Percentiles rank a stretch among this genome's conserved stretches.
These are phyloP conservation scores for Waltergamsia citrina DNA, from an alignment of 2,329 filamentous ascomycete species.

Conservation along the genomic window DNA sequence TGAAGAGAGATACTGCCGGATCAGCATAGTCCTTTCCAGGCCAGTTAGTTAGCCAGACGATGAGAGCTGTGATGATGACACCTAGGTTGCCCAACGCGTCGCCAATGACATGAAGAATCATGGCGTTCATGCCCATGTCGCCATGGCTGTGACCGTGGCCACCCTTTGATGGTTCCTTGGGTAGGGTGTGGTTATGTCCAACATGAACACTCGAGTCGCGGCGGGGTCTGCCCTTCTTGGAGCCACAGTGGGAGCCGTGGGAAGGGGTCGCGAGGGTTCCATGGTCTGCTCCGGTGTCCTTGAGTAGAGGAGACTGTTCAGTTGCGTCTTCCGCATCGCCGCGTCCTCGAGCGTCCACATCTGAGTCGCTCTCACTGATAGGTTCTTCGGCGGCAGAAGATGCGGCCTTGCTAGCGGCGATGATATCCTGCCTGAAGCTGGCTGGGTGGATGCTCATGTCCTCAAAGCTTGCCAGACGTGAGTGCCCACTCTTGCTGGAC, in stretches of 20 bases:
- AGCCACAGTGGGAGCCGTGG: slow-evolving; percentile 7
- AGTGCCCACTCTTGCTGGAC: slow-evolving; percentile 39
- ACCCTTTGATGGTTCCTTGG: slow-evolving; percentile 49
- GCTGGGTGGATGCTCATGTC: slow-evolving; percentile 82
- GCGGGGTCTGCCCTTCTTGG: slow-evolving; percentile 18
- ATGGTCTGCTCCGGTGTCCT: slow-evolving; percentile 21
- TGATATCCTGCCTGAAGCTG: slow-evolving; percentile 86
- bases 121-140: slow-evolving; percentile 92
- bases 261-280: slow-evolving; percentile 17
- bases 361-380: slow-evolving; percentile 30
- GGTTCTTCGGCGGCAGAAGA: slow-evolving; percentile 37
- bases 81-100: slow-evolving; percentile 82
- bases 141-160: slow-evolving; percentile 69
- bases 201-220: slow-evolving; percentile 51
- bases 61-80: slow-evolving; percentile 71
- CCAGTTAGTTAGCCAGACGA: slow-evolving; percentile 87
- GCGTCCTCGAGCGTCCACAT: slow-evolving; percentile 32
- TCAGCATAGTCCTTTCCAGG: slow-evolving; percentile 80
- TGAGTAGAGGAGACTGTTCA: slow-evolving; percentile 39
- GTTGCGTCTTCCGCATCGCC: slow-evolving; percentile 31
- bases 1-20: slow-evolving; percentile 85
- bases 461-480: slow-evolving; percentile 54
- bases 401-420: slow-evolving; percentile 60
- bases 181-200: slow-evolving; percentile 73
- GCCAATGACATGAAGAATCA: slow-evolving; percentile 68